phyloP scores from a whole-genome alignment of 768 basidiomycete genomes.

The Boletus rex-veris region DNA sequence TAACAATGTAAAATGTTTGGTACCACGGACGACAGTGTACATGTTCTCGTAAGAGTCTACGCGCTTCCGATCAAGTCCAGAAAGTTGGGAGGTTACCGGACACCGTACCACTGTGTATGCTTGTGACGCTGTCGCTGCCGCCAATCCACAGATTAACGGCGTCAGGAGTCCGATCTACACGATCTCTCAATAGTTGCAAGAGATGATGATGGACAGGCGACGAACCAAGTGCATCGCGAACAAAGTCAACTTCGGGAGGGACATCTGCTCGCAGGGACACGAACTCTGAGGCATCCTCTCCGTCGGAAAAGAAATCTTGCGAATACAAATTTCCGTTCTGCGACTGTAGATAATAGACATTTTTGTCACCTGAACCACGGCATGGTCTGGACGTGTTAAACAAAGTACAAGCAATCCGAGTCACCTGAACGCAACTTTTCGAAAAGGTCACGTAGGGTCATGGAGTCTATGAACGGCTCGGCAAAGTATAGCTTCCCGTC shows the following conservation, averaged over 20 bases:
- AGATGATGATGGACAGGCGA: slow-evolving; percentile 3
- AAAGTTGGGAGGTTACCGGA: background rate
- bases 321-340: slow-evolving; percentile 88
- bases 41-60: slow-evolving; percentile 92
- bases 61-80: background rate
- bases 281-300: slow-evolving; percentile 54
- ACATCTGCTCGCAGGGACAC: slow-evolving; percentile 60
- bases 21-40: slow-evolving; percentile 80
- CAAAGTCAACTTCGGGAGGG: slow-evolving; percentile 67
- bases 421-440: slow-evolving; percentile 37
- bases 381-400: background rate
- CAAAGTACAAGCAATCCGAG: background rate
- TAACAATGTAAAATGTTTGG: slow-evolving; percentile 81
- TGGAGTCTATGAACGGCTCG: slow-evolving; percentile 67
- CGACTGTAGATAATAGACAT: slow-evolving; percentile 77
- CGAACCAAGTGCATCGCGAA: slow-evolving; percentile 74
- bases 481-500: slow-evolving; percentile 65
- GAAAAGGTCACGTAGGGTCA: slow-evolving; percentile 62
- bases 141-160: slow-evolving; percentile 96
- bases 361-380: slow-evolving; percentile 9
- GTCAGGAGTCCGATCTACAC: slow-evolving; percentile 62
- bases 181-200: background rate
- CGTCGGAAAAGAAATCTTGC: slow-evolving; percentile 36
- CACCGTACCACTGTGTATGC: slow-evolving; percentile 74
- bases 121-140: slow-evolving; percentile 69